Percentiles rank a stretch among this genome's conserved stretches.
Evolutionary conservation across 805 yeast species (phyloP).

Genomic region (Ogataea sp.): DNA sequence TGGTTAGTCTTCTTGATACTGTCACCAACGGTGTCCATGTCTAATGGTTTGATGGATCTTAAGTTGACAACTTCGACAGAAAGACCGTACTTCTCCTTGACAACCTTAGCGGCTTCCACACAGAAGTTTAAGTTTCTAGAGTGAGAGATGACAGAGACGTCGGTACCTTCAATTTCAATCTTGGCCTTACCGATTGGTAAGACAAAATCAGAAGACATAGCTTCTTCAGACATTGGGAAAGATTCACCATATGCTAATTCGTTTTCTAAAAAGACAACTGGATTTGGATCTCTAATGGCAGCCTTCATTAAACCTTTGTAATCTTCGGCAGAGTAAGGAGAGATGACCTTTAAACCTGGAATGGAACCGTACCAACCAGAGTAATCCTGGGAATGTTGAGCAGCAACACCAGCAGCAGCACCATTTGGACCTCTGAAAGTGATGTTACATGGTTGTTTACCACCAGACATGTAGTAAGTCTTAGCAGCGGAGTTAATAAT

Average conservation of each 20-base stretch:
- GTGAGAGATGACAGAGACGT: constrained; percentile 84
- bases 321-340: constrained; percentile 95
- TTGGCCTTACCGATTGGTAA: constrained; percentile 95
- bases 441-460: constrained; percentile 93
- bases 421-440: constrained; percentile 99
- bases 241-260: constrained; percentile 91
- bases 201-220: constrained; percentile 77
- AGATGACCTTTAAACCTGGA: constrained; percentile 95
- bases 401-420: constrained; percentile 99
- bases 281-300: constrained; percentile 97
- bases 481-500: constrained; percentile 98
- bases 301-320: constrained; percentile 93
- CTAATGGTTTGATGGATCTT: constrained; percentile 96
- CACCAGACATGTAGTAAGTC: constrained; percentile 99
- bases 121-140: constrained; percentile 84
- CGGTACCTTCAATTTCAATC: constrained; percentile 88
- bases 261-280: constrained; percentile 92
- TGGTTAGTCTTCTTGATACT: constrained; percentile 96
- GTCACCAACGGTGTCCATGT: constrained; percentile 73
- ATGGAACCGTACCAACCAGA: constrained; percentile 97
- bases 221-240: constrained; percentile 86
- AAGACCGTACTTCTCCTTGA: constrained; percentile 79
- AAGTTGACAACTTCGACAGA: constrained; percentile 91
- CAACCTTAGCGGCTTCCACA: constrained; percentile 81
- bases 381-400: constrained; percentile 98